Base-by-base conservation (phyloP, 139 green algal genomes). In the Tetraselmis chui region DNA sequence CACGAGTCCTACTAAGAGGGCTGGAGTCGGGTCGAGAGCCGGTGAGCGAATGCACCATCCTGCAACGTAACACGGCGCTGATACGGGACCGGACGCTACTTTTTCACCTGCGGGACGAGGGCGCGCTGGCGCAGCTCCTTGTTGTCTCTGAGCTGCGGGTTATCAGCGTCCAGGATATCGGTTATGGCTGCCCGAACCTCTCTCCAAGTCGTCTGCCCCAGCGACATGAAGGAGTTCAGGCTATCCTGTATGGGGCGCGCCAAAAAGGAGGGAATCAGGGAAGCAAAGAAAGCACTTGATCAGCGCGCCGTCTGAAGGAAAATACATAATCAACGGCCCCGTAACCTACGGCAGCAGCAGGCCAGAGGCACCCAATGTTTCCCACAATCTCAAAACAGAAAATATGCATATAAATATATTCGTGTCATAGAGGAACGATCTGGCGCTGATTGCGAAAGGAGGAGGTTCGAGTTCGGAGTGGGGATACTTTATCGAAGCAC, bases 201-300 rank as follows among this genome's bases (percentile, higher is more conserved):
- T 0, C 28, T 32, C 95, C 95, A 98, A 1, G 86, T 88, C 0
- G 84, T 31, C 25, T 81, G 84, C 24, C 94, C 94, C 77, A 95
- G 78, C 0, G 83, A 87, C 92, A 98, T 95, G 81, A 98, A 97
- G 5, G 32, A 85, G 77, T 98, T 98, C 1, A 98, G 84, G 0
- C 83, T 92, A 32, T 28, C 79, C 92, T 97, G 88, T 75, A 76
- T 28, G 59, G 1, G 30, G 29, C 2, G 23, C 5, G 28, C 18
- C 58, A 32, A 31, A 26, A 67, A 59, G 32, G 59, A 11, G 30
- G 76, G 26, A 25, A 1, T 25, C 59, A 31, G 1, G 2, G 24
- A n/a, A 27, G 76, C 0, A 27, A 1, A 25, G 24, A 23, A 2
- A 32, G 76, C 25, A 32, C 76, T 28, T 1, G 32, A 2, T 29